Evolutionary conservation across 257 asterid species (phyloP).

Genomic region (Jacaranda copaia): DNA sequence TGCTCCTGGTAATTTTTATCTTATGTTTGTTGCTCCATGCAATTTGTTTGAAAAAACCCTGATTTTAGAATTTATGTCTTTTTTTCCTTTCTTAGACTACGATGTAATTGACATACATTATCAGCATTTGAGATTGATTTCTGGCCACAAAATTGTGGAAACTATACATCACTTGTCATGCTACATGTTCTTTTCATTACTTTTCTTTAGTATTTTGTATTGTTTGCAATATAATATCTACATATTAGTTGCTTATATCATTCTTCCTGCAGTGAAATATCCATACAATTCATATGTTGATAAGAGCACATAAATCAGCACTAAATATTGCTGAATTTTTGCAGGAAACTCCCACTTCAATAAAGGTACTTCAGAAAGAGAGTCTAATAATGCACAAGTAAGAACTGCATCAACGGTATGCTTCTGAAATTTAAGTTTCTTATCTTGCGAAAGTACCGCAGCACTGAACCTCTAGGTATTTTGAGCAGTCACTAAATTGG

Average conservation of each 20-base stretch:
- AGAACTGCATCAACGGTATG: constrained; percentile 60
- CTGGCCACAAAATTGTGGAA: constrained; percentile 1
- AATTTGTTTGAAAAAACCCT: no score
- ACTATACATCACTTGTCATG: neutral
- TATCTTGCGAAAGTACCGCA: neutral
- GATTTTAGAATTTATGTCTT: constrained; percentile 6
- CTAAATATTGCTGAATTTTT: constrained; percentile 2
- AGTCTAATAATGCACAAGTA: constrained; percentile 43
- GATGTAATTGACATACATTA: constrained; percentile 12
- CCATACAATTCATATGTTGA: no score
- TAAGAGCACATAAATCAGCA: neutral
- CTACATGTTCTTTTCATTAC: neutral
- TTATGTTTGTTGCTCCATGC: no score
- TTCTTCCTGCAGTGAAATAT: neutral
- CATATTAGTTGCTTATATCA: neutral
- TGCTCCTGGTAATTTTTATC: constrained; percentile 57
- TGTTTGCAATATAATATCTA: neutral
- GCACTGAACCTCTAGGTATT: neutral
- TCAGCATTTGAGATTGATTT: constrained; percentile 8
- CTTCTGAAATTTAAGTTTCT: constrained; percentile 25
- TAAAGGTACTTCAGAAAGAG: constrained; percentile 47
- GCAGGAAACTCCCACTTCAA: constrained; percentile 64
- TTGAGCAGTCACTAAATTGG: neutral
- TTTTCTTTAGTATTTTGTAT: neutral
- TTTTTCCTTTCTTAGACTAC: constrained; percentile 1